Percentiles rank a stretch among this genome's conserved stretches.
Conservation (phyloP, 148 eudicot species). For the Polygonum maritimum region DNA sequence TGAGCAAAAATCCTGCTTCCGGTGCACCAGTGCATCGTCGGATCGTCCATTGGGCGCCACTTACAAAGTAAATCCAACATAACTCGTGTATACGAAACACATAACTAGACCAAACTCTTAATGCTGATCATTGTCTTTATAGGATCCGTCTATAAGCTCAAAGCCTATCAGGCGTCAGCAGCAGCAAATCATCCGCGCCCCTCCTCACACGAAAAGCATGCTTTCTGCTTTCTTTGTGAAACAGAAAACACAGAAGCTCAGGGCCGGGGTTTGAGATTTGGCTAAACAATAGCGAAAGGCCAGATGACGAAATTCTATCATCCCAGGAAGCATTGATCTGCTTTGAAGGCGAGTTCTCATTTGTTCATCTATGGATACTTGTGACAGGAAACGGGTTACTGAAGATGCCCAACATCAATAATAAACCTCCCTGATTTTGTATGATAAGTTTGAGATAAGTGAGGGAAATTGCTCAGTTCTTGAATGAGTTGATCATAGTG, state of each 20-base stretch:
- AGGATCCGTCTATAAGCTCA: constrained; percentile 40
- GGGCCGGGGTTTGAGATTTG: constrained; percentile 31
- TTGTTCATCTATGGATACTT: neutral
- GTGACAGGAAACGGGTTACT: neutral
- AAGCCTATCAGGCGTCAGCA: constrained; percentile 25
- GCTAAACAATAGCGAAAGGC: neutral
- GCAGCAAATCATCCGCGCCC: constrained; percentile 36
- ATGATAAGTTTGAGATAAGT: neutral
- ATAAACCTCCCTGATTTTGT: neutral
- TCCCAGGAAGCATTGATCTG: neutral
- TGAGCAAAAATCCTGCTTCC: constrained; percentile 32
- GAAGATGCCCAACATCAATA: neutral
- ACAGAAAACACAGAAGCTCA: constrained; percentile 60
- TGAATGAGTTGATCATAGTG: neutral
- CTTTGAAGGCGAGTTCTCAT: neutral
- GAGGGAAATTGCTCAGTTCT: neutral
- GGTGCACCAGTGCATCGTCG: constrained; percentile 43
- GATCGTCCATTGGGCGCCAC: constrained; percentile 34
- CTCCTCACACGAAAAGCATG: constrained; percentile 69
- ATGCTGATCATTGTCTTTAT: constrained; percentile 13
- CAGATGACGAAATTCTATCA: neutral
- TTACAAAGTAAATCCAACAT: constrained; percentile 41
- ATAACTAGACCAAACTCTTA: neutral
- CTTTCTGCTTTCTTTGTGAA: constrained; percentile 82
- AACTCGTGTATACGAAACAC: neutral